Conservation (phyloP, 176 grass and related monocot species). For the Lolium multiflorum region DNA sequence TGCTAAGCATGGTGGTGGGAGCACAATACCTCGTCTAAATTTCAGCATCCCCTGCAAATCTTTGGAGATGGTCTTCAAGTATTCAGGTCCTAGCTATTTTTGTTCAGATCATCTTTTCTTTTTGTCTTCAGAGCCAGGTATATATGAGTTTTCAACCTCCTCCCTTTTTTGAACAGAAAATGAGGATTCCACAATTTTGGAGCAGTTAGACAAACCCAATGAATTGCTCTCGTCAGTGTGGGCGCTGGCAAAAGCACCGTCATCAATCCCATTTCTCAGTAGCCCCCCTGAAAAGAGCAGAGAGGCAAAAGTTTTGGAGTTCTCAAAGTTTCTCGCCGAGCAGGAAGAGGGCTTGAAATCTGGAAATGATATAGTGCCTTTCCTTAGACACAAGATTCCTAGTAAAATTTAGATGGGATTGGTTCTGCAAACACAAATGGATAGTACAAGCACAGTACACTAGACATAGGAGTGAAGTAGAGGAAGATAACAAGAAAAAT, state of each 20-base stretch:
- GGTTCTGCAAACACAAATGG: slow-evolving; percentile 6
- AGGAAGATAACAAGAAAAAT: background rate
- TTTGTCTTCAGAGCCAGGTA: background rate
- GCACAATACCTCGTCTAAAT: slow-evolving; percentile 90
- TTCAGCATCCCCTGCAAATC: slow-evolving; percentile 89
- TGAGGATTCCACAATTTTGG: slow-evolving; percentile 54
- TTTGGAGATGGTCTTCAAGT: slow-evolving; percentile 72
- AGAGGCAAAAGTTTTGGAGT: slow-evolving; percentile 52
- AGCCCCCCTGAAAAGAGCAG: slow-evolving; percentile 28
- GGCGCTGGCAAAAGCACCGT: slow-evolving; percentile 72
- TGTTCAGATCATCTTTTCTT: slow-evolving; percentile 27
- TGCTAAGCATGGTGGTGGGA: slow-evolving; percentile 89
- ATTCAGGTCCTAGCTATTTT: slow-evolving; percentile 59
- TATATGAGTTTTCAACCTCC: slow-evolving; percentile 16
- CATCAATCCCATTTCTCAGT: slow-evolving; percentile 41
- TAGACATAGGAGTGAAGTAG: background rate
- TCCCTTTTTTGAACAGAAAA: slow-evolving; percentile 48
- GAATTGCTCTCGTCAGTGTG: slow-evolving; percentile 77
- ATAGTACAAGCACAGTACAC: background rate
- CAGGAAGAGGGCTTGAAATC: slow-evolving; percentile 52
- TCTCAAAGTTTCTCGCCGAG: slow-evolving; percentile 76
- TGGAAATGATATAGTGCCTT: slow-evolving; percentile 46
- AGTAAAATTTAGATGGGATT: slow-evolving; percentile 71
- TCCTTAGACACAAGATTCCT: slow-evolving; percentile 51
- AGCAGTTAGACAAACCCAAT: slow-evolving; percentile 74